Percentiles rank a stretch among this genome's conserved stretches.
Evolutionary conservation across 129 eudicot species (phyloP).

Genomic region (Cynara cardunculus): DNA sequence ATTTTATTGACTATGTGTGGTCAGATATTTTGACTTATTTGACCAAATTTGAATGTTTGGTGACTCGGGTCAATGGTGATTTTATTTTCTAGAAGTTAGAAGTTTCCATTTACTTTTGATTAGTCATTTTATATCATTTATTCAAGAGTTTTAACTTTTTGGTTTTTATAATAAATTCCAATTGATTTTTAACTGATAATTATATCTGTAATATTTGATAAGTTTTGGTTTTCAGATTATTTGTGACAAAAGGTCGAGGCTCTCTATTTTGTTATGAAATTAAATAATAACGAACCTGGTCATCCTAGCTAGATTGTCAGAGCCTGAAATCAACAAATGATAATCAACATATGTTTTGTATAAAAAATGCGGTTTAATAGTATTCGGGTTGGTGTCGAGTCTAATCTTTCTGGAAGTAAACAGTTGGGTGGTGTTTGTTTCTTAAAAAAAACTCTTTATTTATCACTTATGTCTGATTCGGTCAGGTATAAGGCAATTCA

Average conservation of each 20-base stretch:
- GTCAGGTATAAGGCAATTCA: too few species aligned
- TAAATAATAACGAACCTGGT: background rate
- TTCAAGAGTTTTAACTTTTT: background rate
- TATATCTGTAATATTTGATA: background rate
- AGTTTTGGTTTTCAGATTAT: background rate
- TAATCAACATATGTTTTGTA: background rate
- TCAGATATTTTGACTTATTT: background rate
- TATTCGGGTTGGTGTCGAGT: background rate
- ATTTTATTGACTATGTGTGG: background rate
- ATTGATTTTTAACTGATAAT: background rate
- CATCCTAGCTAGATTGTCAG: background rate
- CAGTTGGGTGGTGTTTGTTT: too few species aligned
- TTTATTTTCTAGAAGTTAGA: background rate
- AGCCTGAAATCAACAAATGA: background rate
- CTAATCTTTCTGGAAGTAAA: background rate
- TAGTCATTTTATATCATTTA: background rate
- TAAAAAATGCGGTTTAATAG: background rate
- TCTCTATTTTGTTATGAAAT: background rate
- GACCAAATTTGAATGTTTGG: background rate
- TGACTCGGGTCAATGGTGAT: background rate
- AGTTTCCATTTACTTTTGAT: background rate
- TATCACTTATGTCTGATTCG: too few species aligned
- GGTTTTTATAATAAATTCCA: background rate
- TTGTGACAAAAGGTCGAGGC: background rate
- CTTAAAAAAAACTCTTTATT: too few species aligned